These are phyloP conservation scores for Boletus subcaerulescens DNA, from an alignment of 768 basidiomycete genomes.

Conservation along the genomic window DNA sequence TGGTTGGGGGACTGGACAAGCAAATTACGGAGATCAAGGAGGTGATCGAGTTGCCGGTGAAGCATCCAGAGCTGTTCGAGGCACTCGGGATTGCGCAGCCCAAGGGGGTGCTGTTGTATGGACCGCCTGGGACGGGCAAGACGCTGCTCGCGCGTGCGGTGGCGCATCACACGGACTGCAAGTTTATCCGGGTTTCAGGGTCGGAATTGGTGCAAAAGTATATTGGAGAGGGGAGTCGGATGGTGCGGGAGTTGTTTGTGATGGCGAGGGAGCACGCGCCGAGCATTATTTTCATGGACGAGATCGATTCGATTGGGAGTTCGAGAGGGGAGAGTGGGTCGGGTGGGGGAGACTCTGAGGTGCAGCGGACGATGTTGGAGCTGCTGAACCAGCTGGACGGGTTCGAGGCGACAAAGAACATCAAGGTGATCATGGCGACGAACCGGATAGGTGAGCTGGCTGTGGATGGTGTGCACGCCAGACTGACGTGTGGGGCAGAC, in stretches of 20 bases:
- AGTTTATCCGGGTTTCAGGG: slow-evolving; percentile 94
- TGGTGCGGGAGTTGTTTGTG: slow-evolving; percentile 97
- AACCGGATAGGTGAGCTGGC: slow-evolving; percentile 77
- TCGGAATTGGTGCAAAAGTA: slow-evolving; percentile 97
- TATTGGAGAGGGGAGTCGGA: slow-evolving; percentile 93
- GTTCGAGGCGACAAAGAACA: slow-evolving; percentile 80
- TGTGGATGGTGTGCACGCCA: background rate
- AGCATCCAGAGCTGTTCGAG: slow-evolving; percentile 96
- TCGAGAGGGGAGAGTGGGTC: slow-evolving; percentile 78
- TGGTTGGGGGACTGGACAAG: slow-evolving; percentile 98
- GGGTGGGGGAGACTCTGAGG: slow-evolving; percentile 85
- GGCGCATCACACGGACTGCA: slow-evolving; percentile 96
- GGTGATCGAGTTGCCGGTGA: slow-evolving; percentile 96
- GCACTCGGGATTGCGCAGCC: slow-evolving; percentile 95
- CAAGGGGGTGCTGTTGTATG: slow-evolving; percentile 93
- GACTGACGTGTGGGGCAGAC: slow-evolving; percentile 44
- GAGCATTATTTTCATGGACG: slow-evolving; percentile 99
- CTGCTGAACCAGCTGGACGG: slow-evolving; percentile 86
- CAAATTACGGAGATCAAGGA: slow-evolving; percentile 99
- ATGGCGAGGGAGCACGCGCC: slow-evolving; percentile 98
- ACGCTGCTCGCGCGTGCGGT: slow-evolving; percentile 93
- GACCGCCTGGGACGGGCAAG: slow-evolving; percentile 96
- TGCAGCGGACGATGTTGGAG: slow-evolving; percentile 89
- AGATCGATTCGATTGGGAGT: slow-evolving; percentile 96
- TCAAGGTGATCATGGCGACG: slow-evolving; percentile 94